Percentiles rank a stretch among this genome's conserved stretches.
Conservation (phyloP, 805 yeast genomes). For the Henningerozyma blattae region DNA sequence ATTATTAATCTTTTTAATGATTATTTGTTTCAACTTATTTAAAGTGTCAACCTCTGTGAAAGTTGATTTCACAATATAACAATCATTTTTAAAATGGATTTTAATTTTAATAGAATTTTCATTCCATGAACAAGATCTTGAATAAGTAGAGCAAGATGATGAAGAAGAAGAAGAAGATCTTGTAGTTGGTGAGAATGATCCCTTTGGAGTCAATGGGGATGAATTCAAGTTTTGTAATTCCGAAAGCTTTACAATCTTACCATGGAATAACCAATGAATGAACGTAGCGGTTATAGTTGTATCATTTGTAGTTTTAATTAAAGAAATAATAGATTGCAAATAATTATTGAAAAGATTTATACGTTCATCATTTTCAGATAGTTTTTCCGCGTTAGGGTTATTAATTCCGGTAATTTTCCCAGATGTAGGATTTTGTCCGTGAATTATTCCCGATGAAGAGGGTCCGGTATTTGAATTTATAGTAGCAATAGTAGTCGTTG, state of each 20-base stretch:
- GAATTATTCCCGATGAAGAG: too few species aligned
- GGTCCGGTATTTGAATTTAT: neutral
- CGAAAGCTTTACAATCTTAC: too few species aligned
- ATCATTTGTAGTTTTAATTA: neutral
- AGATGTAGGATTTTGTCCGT: too few species aligned
- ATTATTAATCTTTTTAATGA: constrained; percentile 1
- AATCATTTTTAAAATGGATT: constrained; percentile 11
- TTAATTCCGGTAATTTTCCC: too few species aligned
- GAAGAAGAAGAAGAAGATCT: too few species aligned
- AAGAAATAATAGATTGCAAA: constrained; percentile 1
- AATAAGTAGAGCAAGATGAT: too few species aligned
- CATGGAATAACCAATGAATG: too few species aligned
- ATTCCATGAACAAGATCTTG: neutral
- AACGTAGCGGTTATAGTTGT: neutral
- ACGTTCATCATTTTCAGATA: constrained; percentile 4
- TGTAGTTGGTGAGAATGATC: too few species aligned
- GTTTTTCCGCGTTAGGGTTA: too few species aligned
- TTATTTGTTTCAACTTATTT: constrained; percentile 4
- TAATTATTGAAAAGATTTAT: constrained; percentile 5
- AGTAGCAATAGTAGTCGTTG: neutral
- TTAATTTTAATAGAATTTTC: constrained; percentile 9
- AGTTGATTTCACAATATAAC: constrained; percentile 12
- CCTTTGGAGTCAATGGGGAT: too few species aligned
- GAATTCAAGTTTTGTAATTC: too few species aligned
- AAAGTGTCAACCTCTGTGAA: constrained; percentile 6